A percentile compares a stretch with the other conserved stretches of the same genome.
Evolutionary conservation across 257 asterid species (phyloP).

Genomic region (Linaria vulgaris): DNA sequence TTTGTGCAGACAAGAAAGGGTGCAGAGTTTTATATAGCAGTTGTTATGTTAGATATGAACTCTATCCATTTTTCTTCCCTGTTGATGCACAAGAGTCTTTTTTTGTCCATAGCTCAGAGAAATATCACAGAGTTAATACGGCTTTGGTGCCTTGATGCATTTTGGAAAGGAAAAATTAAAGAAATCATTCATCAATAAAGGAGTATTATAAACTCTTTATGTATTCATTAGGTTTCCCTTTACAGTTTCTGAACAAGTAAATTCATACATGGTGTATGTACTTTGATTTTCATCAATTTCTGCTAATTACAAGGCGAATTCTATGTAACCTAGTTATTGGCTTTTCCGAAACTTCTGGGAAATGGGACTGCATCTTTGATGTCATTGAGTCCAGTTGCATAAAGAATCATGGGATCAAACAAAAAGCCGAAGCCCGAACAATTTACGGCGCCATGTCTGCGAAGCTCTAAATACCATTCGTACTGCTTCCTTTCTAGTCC

Average conservation of each 20-base stretch:
- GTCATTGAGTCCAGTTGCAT: slow-evolving; percentile 83
- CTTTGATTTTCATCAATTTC: neutral
- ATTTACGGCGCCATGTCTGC: slow-evolving; percentile 59
- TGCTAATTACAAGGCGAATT: neutral
- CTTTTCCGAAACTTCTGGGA: slow-evolving; percentile 70
- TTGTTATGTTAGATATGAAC: slow-evolving; percentile 73
- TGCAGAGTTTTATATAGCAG: slow-evolving; percentile 60
- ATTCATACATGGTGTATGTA: neutral
- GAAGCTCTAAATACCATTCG: slow-evolving; percentile 88
- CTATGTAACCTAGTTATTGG: slow-evolving; percentile 36
- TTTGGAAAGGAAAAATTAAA: neutral
- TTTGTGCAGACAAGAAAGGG: slow-evolving; percentile 54
- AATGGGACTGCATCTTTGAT: slow-evolving; percentile 81
- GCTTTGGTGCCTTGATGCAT: slow-evolving; percentile 24
- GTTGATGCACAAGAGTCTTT: slow-evolving; percentile 33
- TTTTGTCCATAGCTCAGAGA: slow-evolving; percentile 1
- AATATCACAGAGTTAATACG: neutral
- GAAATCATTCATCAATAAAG: neutral
- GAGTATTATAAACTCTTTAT: neutral
- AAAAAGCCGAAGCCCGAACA: slow-evolving; percentile 63
- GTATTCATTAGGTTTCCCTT: neutral
- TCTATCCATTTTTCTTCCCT: slow-evolving; percentile 73
- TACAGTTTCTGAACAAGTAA: neutral
- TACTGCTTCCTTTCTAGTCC: slow-evolving; percentile 60
- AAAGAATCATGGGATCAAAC: slow-evolving; percentile 70